Base-by-base conservation (phyloP, 306 rosid species). In the Gillenia trifoliata region DNA sequence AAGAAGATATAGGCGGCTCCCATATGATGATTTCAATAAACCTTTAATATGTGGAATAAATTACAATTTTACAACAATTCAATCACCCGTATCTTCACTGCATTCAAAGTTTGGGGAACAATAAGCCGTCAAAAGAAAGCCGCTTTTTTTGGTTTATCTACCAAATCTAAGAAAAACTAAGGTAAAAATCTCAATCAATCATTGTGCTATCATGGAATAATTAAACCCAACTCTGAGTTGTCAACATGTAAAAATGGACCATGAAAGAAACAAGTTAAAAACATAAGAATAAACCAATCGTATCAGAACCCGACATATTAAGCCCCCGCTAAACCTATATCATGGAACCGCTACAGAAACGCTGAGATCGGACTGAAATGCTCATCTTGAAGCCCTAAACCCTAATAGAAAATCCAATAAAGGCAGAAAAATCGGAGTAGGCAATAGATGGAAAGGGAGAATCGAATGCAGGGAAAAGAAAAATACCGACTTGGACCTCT, bases 401-500 rank as follows among this genome's bases (percentile, higher is more conserved):
- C 15, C 12, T 50, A 73, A 65, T 50, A 59, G 54, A 57, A 33
- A 57, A 57, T 25, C 11, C 72, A 49, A 49, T 16, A 66, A 26
- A 33, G 20, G 45, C 17, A 11, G 34, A 13, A 60, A 29, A 66
- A 79, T 26, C 3, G 25, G 29, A 12, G 61, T 19, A 50, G 34
- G 16, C 13, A 25, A 40, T 20, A 41, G 29, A 16, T 52, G 43
- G 71, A 49, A 23, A 19, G 38, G 15, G 26, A 52, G 59, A 64
- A 19, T 3, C 8, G 34, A 23, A 25, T 25, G 25, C 6, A 41
- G 15, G 74, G 23, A 68, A 59, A 31, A n/a, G 9, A 41, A 76
- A 56, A 55, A 57, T 68, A 68, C 75, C 22, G n/a, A 59, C 47
- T 68, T 36, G 63, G 28, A 57, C 22, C 26, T 29, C 74, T 68